phyloP scores from a whole-genome alignment of 2,329 filamentous ascomycete species.

The Cladosporium phlei region DNA sequence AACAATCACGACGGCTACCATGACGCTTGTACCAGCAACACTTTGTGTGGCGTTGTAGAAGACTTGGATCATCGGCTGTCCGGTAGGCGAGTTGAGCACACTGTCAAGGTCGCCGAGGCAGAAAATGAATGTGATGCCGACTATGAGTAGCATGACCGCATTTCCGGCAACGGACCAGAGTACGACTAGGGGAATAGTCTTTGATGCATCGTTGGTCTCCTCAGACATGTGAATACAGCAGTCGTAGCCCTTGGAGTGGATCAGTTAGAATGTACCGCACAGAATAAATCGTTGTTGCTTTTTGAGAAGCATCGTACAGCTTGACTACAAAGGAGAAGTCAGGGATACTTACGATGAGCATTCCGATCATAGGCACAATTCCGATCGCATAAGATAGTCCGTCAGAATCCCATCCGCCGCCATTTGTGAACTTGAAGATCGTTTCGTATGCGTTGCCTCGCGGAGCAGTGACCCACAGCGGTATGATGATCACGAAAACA shows the following conservation, averaged over 20 bases:
- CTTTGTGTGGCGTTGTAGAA: conserved; percentile 36
- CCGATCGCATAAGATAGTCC: conserved; percentile 13
- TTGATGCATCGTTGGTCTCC: conserved; percentile 13
- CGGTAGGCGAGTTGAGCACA: conserved; percentile 36
- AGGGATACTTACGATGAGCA: conserved; percentile 6
- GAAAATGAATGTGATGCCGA: conserved; percentile 29
- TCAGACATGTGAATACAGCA: conserved; percentile 15
- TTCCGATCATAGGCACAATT: conserved; percentile 4
- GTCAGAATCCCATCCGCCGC: conserved; percentile 10
- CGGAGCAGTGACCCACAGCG: conserved; percentile 25
- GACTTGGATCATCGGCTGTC: conserved; percentile 44
- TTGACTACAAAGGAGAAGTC: not conserved
- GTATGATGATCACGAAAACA: conserved; percentile 27
- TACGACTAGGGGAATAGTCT: conserved; percentile 12
- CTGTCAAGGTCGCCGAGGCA: conserved; percentile 32
- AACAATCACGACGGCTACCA: conserved; percentile 17
- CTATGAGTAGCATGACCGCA: conserved; percentile 13
- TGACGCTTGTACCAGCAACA: conserved; percentile 25
- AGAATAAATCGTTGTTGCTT: not conserved
- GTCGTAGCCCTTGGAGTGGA: conserved; percentile 7
- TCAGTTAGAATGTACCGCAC: not conserved
- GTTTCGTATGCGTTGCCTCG: not conserved
- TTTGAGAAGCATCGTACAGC: not conserved
- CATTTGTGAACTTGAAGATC: conserved; percentile 4
- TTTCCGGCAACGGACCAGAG: conserved; percentile 12